Percentiles rank a stretch among this genome's conserved stretches.
phyloP scores from a whole-genome alignment of 164 flowering plant species.

The Berberis vulgaris region DNA sequence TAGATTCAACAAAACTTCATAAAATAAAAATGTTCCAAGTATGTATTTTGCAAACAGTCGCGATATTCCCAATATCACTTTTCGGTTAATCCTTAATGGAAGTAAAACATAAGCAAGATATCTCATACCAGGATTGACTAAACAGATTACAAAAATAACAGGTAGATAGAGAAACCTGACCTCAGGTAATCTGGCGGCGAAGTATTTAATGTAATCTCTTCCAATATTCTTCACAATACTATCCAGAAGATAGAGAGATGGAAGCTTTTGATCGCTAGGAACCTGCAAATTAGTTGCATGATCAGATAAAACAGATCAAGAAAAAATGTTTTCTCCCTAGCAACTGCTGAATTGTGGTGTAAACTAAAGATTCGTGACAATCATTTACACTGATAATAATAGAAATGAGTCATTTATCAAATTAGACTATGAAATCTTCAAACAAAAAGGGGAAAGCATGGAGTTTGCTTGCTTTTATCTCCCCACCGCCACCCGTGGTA shows the following conservation, averaged over 20 bases:
- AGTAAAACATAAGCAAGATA: too few species aligned
- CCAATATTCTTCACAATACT: slow-evolving; percentile 99
- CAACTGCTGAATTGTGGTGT: neutral
- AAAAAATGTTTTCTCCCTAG: neutral
- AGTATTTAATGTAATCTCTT: slow-evolving; percentile 82
- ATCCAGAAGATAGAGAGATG: slow-evolving; percentile 94
- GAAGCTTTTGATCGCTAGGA: slow-evolving; percentile 88
- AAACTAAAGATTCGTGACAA: neutral
- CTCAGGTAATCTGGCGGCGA: slow-evolving; percentile 84
- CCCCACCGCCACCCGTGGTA: too few species aligned
- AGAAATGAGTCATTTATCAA: too few species aligned
- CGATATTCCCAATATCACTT: too few species aligned
- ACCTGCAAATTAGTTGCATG: slow-evolving; percentile 50
- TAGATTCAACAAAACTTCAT: neutral
- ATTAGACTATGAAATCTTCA: too few species aligned
- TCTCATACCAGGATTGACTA: neutral
- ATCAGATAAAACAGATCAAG: slow-evolving; percentile 16
- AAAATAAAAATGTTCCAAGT: too few species aligned
- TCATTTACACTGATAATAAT: too few species aligned
- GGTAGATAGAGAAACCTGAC: slow-evolving; percentile 31
- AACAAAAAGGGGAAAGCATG: too few species aligned
- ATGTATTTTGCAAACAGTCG: too few species aligned
- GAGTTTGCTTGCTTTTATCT: too few species aligned
- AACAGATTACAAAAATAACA: neutral
- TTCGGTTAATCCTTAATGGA: too few species aligned